Evolutionary conservation across 345 rosid species (phyloP).

Genomic region (Luvunga scandens): DNA sequence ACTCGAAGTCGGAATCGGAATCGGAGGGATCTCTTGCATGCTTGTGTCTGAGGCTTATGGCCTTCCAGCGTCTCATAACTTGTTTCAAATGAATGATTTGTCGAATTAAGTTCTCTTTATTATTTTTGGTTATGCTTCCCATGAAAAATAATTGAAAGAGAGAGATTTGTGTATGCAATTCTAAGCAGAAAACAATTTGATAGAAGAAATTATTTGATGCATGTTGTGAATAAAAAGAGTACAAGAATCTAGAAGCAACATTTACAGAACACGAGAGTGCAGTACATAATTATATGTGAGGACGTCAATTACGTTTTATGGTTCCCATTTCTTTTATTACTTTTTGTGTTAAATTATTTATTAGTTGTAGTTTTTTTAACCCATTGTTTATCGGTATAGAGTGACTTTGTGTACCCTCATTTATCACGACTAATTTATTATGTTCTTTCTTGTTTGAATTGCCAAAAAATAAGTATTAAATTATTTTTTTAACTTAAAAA

Average conservation of each 20-base stretch:
- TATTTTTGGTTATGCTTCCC: neutral
- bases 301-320: neutral
- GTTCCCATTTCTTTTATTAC: neutral
- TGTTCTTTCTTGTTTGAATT: no score
- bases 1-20: neutral
- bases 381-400: no score
- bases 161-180: no score
- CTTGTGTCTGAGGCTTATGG: neutral
- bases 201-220: neutral
- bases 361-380: no score
- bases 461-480: no score
- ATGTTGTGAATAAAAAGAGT: neutral
- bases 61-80: slow-evolving; percentile 4
- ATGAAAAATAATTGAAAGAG: neutral
- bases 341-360: neutral
- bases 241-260: neutral
- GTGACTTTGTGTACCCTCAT: no score
- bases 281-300: neutral
- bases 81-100: slow-evolving; percentile 6
- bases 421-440: no score
- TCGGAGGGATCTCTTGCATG: neutral
- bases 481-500: no score
- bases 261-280: neutral
- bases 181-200: neutral
- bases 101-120: neutral